Percentiles rank a stretch among this genome's conserved stretches.
These are phyloP conservation scores for Nitzschia putrida DNA, from an alignment of 108 stramenopile species.

Conservation along the genomic window DNA sequence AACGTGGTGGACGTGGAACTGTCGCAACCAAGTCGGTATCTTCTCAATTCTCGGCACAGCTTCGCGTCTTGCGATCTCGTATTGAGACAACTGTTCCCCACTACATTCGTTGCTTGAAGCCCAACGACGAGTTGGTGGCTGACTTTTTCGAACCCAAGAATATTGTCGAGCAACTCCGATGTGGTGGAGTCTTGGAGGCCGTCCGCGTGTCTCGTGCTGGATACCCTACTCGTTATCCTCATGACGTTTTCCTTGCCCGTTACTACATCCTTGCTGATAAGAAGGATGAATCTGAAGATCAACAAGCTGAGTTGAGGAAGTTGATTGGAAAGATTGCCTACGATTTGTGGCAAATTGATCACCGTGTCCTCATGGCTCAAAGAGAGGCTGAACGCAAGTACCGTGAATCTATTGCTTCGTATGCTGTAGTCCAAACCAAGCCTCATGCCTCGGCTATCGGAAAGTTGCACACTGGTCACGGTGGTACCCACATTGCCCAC, in stretches of 20 bases:
- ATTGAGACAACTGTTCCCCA: constrained; percentile 84
- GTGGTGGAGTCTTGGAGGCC: constrained; percentile 95
- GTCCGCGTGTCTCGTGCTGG: constrained; percentile 95
- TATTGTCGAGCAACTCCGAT: constrained; percentile 89
- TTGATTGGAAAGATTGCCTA: constrained; percentile 80
- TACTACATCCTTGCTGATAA: constrained; percentile 77
- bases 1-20: constrained; percentile 66
- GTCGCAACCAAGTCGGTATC: constrained; percentile 81
- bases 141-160: constrained; percentile 86
- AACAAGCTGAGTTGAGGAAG: constrained; percentile 59
- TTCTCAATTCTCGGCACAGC: constrained; percentile 83
- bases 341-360: constrained; percentile 83
- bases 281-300: constrained; percentile 38
- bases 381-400: constrained; percentile 39
- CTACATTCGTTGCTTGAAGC: constrained; percentile 92
- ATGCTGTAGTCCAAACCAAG: constrained; percentile 33
- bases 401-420: constrained; percentile 26
- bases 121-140: constrained; percentile 82
- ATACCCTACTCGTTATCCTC: constrained; percentile 91
- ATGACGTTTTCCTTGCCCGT: constrained; percentile 72
- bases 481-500: constrained; percentile 29
- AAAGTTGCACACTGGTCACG: constrained; percentile 30
- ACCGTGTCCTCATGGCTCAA: constrained; percentile 51
- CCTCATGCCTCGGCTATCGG: constrained; percentile 26
- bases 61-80: constrained; percentile 76